These are phyloP conservation scores for Rhododendron griersonianum DNA, from an alignment of 148 eudicot species.

Conservation along the genomic window DNA sequence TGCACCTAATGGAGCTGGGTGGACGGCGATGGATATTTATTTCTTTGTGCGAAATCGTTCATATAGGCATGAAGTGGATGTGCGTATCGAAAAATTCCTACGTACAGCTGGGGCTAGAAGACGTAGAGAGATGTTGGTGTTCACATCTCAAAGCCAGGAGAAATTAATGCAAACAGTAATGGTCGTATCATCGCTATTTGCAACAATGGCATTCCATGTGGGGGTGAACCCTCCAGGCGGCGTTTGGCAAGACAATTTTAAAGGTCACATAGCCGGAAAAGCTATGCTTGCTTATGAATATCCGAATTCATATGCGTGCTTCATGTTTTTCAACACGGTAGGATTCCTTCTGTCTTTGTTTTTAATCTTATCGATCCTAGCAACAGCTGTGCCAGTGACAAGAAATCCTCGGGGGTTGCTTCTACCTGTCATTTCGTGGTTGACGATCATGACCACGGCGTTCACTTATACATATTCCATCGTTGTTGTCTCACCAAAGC, in stretches of 20 bases:
- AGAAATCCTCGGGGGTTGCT: too few species aligned
- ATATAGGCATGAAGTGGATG: background rate
- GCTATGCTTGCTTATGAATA: too few species aligned
- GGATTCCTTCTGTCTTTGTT: too few species aligned
- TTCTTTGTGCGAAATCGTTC: background rate
- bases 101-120: background rate
- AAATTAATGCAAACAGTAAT: background rate
- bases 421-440: too few species aligned
- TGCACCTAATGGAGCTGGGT: background rate
- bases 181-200: background rate
- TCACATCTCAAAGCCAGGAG: background rate
- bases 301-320: too few species aligned
- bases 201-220: background rate
- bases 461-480: too few species aligned
- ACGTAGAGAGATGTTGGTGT: background rate
- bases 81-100: background rate
- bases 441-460: too few species aligned
- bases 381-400: too few species aligned
- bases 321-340: too few species aligned
- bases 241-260: background rate
- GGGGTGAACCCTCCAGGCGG: background rate
- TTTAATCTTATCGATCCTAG: too few species aligned
- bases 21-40: background rate
- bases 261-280: too few species aligned
- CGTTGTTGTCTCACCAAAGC: too few species aligned